Evolutionary conservation across 306 rosid species (phyloP).

Genomic region (Lathyrus aphaca): DNA sequence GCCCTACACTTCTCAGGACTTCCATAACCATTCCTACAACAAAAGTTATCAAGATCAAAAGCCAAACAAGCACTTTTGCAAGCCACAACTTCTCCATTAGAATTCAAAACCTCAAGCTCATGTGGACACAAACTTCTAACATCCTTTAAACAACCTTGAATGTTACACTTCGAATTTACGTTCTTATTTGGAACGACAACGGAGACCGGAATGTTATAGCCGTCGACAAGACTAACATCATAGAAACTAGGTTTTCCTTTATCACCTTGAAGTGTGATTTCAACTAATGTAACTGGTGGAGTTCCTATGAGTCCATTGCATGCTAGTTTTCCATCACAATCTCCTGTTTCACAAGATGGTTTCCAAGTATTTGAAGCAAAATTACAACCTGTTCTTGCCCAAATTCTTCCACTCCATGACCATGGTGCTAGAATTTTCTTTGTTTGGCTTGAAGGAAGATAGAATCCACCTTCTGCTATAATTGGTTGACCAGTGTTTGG

Average conservation of each 20-base stretch:
- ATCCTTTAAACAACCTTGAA: slow-evolving; percentile 66
- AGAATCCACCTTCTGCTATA: slow-evolving; percentile 84
- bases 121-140: slow-evolving; percentile 59
- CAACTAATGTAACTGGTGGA: slow-evolving; percentile 78
- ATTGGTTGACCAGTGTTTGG: slow-evolving; percentile 72
- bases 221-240: slow-evolving; percentile 87
- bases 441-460: slow-evolving; percentile 61
- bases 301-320: slow-evolving; percentile 84
- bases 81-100: slow-evolving; percentile 64
- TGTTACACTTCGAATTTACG: slow-evolving; percentile 46
- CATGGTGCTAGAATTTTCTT: slow-evolving; percentile 54
- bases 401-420: slow-evolving; percentile 89
- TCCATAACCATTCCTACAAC: slow-evolving; percentile 72
- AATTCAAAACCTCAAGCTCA: slow-evolving; percentile 60
- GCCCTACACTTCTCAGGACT: slow-evolving; percentile 70
- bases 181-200: slow-evolving; percentile 41
- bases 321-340: slow-evolving; percentile 74
- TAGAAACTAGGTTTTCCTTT: slow-evolving; percentile 61
- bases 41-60: slow-evolving; percentile 64
- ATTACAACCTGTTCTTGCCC: slow-evolving; percentile 88
- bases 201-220: slow-evolving; percentile 72
- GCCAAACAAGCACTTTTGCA: slow-evolving; percentile 91
- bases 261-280: slow-evolving; percentile 66
- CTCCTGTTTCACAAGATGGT: slow-evolving; percentile 82
- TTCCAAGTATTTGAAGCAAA: slow-evolving; percentile 48